Conservation (phyloP, 2,329 filamentous ascomycete species). For the Gyromitra esculenta region DNA sequence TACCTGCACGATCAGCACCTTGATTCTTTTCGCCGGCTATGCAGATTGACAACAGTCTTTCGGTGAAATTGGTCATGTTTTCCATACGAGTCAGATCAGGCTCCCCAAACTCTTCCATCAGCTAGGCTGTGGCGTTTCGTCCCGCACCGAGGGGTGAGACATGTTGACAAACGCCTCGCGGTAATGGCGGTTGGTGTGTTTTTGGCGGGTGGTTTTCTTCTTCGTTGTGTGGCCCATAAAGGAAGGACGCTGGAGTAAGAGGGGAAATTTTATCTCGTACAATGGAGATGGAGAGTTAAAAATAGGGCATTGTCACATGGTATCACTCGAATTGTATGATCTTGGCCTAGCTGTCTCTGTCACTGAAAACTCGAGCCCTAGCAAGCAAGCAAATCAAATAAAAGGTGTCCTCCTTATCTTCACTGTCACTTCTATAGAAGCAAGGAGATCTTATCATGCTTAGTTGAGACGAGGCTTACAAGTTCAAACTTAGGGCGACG, state of each 20-base stretch:
- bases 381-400: no score
- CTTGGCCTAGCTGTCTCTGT: no score
- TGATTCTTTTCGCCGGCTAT: background rate
- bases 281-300: background rate
- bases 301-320: background rate
- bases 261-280: background rate
- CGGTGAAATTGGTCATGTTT: constrained; percentile 16
- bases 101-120: background rate
- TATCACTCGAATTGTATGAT: constrained; percentile 6
- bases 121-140: constrained; percentile 12
- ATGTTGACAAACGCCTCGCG: background rate
- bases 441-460: no score
- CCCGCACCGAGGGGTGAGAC: background rate
- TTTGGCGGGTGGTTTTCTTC: background rate
- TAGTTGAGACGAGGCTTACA: no score
- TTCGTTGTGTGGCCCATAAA: background rate
- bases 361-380: no score
- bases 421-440: no score
- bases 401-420: no score
- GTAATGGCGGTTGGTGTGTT: background rate
- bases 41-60: background rate
- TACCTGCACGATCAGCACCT: background rate
- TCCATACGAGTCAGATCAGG: background rate
- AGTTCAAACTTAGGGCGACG: no score
- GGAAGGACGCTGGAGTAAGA: background rate